Conservation (phyloP, 1,139 yeast genomes). For the Lodderomyces oxycetoniae region DNA sequence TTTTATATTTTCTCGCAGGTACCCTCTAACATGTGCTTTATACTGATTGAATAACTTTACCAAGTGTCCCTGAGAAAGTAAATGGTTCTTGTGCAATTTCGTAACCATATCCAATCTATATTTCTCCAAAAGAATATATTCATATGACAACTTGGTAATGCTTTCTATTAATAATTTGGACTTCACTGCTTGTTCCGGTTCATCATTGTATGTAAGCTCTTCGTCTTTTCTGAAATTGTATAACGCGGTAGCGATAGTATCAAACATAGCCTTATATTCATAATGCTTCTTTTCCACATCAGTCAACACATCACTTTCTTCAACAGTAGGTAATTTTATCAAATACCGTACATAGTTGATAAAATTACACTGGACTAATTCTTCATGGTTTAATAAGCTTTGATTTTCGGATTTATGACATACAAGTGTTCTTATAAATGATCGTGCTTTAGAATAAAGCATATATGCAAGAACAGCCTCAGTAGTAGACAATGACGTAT, state of each 20-base stretch:
- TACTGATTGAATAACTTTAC: conserved; percentile 22
- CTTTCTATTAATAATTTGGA: conserved; percentile 24
- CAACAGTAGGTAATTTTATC: conserved; percentile 25
- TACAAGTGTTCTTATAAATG: conserved; percentile 26
- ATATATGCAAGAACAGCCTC: conserved; percentile 35
- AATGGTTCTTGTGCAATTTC: conserved; percentile 31
- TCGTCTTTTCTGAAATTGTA: conserved; percentile 29
- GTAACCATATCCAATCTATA: conserved; percentile 37
- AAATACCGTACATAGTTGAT: conserved; percentile 37
- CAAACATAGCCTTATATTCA: conserved; percentile 25
- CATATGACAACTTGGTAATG: conserved; percentile 37
- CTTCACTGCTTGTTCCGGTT: conserved; percentile 11
- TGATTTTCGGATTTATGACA: conserved; percentile 11
- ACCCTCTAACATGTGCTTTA: conserved; percentile 14
- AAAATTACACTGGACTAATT: conserved; percentile 36
- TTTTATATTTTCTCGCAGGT: conserved; percentile 21
- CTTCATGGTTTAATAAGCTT: conserved; percentile 26
- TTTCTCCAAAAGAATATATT: conserved; percentile 38
- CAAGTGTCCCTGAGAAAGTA: conserved; percentile 26
- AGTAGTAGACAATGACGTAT: conserved; percentile 20
- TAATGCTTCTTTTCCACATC: conserved; percentile 27
- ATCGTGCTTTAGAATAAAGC: conserved; percentile 24
- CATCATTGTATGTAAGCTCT: conserved; percentile 16
- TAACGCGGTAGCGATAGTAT: conserved; percentile 24
- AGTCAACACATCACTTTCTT: conserved; percentile 16